Evolutionary conservation across 2,329 filamentous ascomycete species (phyloP), one percentile per base, ranked within the genome.

Genomic region (Tolypocladium inflatum): DNA sequence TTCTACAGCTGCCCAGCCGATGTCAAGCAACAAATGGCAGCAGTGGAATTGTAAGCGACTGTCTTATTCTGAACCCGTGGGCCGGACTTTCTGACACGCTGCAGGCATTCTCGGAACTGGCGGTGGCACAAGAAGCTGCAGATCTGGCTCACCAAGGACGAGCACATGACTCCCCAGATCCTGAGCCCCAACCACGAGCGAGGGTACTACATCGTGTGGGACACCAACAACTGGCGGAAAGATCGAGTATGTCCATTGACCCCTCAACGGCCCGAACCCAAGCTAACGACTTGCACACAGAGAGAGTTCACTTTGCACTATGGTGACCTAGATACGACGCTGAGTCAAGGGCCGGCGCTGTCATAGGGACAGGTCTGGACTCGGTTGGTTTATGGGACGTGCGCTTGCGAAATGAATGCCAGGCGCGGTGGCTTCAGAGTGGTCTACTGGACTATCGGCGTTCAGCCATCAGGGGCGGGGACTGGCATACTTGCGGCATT

Each of bases 41-140:
- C 85, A 0, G 74, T 79, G 45, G 83, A 87, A 67, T 74, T 88
- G 83, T 87, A 72, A 71, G 82, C 63, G 15, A 37, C 3, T 1
- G 7, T 13, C 4, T 9, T 2, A 39, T 13, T 15, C 19, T 10
- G 26, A 33, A 56, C 39, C 13, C 1, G 11, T 19, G 23, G 4
- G 5, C n/a, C 33, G 13, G 52, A 21, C 23, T 11, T 17, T 23
- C 17, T 53, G 55, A 58, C 59, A 57, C 48, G 38, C 26, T n/a
- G 10, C 58, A 87, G 84, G 50, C 82, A 83, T 64, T 80, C 79
- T 59, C 79, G 85, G 23, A 85, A 85, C 68, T 88, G 85, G 85
- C 76, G 85, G 60, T 88, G 84, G 80, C 84, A 88, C 68, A 86
- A 86, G 74, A 85, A 85, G 68, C 71, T 84, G 30, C 82, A 84